Evolutionary conservation across 371 early-diverging fungal genomes (phyloP), one percentile per base, ranked within the genome.

Genomic region (Lichtheimia ornata): DNA sequence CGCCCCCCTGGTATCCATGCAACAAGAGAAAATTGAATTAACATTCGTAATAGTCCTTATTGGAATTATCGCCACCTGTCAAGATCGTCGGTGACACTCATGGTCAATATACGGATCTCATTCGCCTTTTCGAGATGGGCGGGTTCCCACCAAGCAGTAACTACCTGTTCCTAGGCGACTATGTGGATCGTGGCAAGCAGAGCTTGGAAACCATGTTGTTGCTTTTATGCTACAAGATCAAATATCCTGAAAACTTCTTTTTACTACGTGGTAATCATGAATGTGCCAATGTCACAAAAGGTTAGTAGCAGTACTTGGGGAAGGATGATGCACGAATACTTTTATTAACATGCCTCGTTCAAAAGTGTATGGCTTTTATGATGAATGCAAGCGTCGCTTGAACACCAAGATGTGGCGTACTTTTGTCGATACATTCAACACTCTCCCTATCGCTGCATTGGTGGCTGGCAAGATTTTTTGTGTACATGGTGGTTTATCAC

Each of bases 231-330:
- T 98, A 97, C 86, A 99, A 99, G 83, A 93, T 99, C 73, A 98
- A 97, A 71, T 95, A 87, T 70, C 96, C 95, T 12, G 91, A 98
- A 66, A 96, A 97, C 84, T 97, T 99, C 69, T 98, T 98, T 72
- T 73, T 99, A 50, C 73, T 99, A 59, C 82, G 99, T 58, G 99
- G 99, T 35, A 99, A 99, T 79, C 99, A 99, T 81, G 99, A 99
- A 81, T 95, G 94, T 71, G 97, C 97, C 53, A 93, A 91, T 70
- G 94, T 98, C 15, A 99, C 96, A 60, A 86, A 93, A 83, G 97
- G 84, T 84, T 14, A 2, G 24, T 52, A 15, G n/a, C n/a, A n/a
- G n/a, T n/a, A n/a, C n/a, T n/a, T n/a, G 12, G 20, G 50, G 24
- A 58, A 17, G 3, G 58, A 30, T 28, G 30, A 24, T n/a, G 50